A percentile compares a stretch with the other conserved stretches of the same genome.
Conservation (phyloP, 352 stramenopile genomes). For the Phytopythium kandeliae region DNA sequence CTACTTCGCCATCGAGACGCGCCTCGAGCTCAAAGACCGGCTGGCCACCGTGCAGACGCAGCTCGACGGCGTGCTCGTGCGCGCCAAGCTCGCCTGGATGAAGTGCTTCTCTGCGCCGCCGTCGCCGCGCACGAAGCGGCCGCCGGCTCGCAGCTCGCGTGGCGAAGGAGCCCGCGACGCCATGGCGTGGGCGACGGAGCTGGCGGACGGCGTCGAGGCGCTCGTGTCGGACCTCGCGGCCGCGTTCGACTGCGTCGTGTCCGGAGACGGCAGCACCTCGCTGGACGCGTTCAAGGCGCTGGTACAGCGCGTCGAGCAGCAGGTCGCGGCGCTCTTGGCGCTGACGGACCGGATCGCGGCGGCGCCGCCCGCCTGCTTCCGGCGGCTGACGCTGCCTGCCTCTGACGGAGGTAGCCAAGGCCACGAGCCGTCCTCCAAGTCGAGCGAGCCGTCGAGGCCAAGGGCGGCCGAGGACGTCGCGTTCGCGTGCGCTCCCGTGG, state of each 20-base stretch:
- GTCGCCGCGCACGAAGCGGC: not conserved
- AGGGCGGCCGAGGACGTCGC: constrained; percentile 5
- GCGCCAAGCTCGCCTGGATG: constrained; percentile 60
- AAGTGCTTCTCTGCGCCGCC: constrained; percentile 28
- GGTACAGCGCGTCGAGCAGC: constrained; percentile 36
- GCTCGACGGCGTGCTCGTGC: constrained; percentile 36
- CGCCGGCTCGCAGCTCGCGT: not conserved
- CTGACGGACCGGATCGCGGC: constrained; percentile 6
- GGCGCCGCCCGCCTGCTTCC: constrained; percentile 4
- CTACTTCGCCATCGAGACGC: constrained; percentile 61
- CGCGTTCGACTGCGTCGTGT: not conserved
- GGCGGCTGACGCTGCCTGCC: not conserved
- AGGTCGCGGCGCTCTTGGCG: constrained; percentile 24
- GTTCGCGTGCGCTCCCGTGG: constrained; percentile 20
- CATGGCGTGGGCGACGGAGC: constrained; percentile 12
- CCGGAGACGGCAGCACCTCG: constrained; percentile 10
- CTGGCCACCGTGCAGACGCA: constrained; percentile 30
- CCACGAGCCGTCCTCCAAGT: not conserved
- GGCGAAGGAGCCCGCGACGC: not conserved
- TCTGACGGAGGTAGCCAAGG: too few species aligned
- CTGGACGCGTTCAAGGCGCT: constrained; percentile 45
- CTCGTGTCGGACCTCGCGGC: constrained; percentile 25
- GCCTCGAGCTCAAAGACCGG: constrained; percentile 38
- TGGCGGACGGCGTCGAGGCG: constrained; percentile 39
- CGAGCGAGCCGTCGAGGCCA: not conserved